Evolutionary conservation across 345 rosid genomes (phyloP), one percentile per base, ranked within the genome.

Genomic region (Eucalyptus victrix): DNA sequence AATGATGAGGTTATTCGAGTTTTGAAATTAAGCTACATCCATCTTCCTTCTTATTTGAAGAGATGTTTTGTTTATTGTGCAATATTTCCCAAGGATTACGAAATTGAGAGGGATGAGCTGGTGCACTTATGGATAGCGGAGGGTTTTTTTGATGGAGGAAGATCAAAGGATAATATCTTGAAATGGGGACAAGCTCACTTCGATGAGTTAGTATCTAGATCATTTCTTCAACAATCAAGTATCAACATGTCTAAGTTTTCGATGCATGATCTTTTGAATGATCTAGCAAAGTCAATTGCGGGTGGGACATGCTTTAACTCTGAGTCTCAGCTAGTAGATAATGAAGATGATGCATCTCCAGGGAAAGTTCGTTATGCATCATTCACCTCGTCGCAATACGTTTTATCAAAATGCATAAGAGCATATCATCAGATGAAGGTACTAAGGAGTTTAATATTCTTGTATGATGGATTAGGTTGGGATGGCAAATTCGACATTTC

Each of bases 131-230:
- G 45, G 45, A 44, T 44, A 2, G 9, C 45, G 1, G 45, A 2
- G 9, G 45, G 45, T 9, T 44, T 44, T 44, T 44, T 44, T 8
- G 45, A 1, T 44, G 45, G 1, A 44, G 0, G 0, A 44, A 44
- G 8, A 44, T 3, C 1, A 2, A 44, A 44, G 2, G 45, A 42
- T 8, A 42, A 2, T 44, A 44, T 8, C 45, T 44, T 44, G 45
- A 44, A 1, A 8, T 44, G 0, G 2, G 45, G 45, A 44, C 2
- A 9, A 0, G 0, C 8, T 0, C 8, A 0, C 9, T 44, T 44
- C 1, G 45, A 44, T 44, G 45, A 44, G 45, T 44, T 44, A 44
- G 9, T 44, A 44, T 8, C 9, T 2, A 8, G 9, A 44, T 44
- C 45, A 1, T 44, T 44, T 8, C 1, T 8, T 44, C 45, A 44